Conservation (phyloP, 306 rosid species). For the Argentina anserina region DNA sequence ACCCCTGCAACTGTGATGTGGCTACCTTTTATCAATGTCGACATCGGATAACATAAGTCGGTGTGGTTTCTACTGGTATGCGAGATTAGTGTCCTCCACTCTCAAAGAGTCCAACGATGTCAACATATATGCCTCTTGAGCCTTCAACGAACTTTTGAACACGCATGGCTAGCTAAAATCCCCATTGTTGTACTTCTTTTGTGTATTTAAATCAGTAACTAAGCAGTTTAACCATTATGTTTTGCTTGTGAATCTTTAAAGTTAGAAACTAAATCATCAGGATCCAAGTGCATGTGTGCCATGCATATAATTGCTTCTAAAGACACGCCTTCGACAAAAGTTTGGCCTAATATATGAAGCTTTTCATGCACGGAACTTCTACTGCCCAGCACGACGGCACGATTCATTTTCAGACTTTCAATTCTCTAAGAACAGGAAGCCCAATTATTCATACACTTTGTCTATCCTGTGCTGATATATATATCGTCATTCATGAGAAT, state of each 20-base stretch:
- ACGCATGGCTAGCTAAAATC: too few species aligned
- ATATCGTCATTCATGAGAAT: not conserved
- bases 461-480: not conserved
- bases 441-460: not conserved
- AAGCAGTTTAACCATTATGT: too few species aligned
- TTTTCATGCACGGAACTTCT: constrained; percentile 38
- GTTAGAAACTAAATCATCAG: too few species aligned
- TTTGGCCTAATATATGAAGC: too few species aligned
- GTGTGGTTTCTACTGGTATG: constrained; percentile 14
- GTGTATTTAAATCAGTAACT: too few species aligned
- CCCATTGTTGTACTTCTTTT: too few species aligned
- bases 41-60: constrained; percentile 66
- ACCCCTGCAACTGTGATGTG: not conserved
- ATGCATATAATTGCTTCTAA: not conserved
- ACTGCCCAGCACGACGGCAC: not conserved
- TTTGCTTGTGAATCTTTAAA: too few species aligned
- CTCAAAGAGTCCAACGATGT: constrained; percentile 71
- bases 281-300: too few species aligned
- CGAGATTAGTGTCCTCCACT: not conserved
- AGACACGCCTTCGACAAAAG: not conserved
- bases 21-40: constrained; percentile 43
- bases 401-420: not conserved
- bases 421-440: not conserved
- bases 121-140: constrained; percentile 35
- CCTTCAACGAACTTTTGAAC: not conserved